phyloP scores from a whole-genome alignment of 2,329 filamentous ascomycete species.

The Helicocarpus griseus region DNA sequence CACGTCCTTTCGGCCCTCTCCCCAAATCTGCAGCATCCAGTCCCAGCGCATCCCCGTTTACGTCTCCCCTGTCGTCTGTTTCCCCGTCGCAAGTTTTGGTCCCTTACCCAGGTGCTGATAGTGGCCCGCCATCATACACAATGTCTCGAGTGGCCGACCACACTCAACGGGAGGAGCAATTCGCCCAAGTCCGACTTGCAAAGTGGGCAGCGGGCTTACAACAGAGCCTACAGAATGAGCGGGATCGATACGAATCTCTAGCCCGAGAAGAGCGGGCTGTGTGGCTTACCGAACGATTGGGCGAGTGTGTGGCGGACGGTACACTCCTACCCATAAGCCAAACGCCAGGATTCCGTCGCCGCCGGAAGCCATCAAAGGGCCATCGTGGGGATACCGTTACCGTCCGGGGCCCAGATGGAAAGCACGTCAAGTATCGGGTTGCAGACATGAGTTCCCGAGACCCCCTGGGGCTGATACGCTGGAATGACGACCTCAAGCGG shows the following conservation, averaged over 20 bases:
- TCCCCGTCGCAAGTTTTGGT: conserved; percentile 21
- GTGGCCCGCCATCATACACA: conserved; percentile 41
- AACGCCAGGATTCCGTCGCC: conserved; percentile 21
- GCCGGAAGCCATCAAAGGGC: conserved; percentile 13
- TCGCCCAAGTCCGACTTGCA: conserved; percentile 61
- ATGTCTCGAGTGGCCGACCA: conserved; percentile 53
- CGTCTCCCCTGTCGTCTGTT: conserved; percentile 13
- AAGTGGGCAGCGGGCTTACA: conserved; percentile 79
- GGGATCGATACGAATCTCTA: conserved; percentile 56
- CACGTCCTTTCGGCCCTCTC: conserved; percentile 14
- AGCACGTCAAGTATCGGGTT: conserved; percentile 25
- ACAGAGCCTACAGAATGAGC: conserved; percentile 62
- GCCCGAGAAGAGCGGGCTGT: conserved; percentile 54
- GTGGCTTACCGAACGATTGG: conserved; percentile 59
- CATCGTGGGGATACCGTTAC: conserved; percentile 13
- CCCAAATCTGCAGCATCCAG: conserved; percentile 7
- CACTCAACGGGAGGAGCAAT: conserved; percentile 49
- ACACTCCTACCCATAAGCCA: conserved; percentile 46
- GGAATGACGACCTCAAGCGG: conserved; percentile 56
- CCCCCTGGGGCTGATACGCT: conserved; percentile 65
- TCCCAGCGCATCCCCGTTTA: conserved; percentile 16
- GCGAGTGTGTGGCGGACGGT: conserved; percentile 59
- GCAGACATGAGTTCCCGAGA: conserved; percentile 48
- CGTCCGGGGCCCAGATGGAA: conserved; percentile 17
- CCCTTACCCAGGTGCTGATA: conserved; percentile 17